A percentile compares a stretch with the other conserved stretches of the same genome.
Conservation (phyloP, 2,329 filamentous ascomycete species). For the Xylariaceae sp. region DNA sequence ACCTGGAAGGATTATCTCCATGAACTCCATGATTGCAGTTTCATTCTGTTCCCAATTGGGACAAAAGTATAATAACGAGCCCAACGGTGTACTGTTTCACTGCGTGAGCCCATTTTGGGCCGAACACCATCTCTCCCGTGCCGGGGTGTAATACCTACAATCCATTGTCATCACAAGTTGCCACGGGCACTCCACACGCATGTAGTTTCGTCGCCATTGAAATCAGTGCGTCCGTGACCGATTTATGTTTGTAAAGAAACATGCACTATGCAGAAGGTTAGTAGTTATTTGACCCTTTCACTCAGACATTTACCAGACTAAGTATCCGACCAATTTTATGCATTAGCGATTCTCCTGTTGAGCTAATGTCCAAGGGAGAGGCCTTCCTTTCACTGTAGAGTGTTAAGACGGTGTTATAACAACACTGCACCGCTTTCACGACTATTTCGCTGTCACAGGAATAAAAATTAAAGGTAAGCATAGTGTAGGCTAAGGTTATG, state of each 20-base stretch:
- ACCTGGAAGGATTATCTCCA: too few species aligned
- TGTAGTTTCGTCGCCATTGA: neutral
- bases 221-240: too few species aligned
- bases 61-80: too few species aligned
- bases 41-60: too few species aligned
- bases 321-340: neutral
- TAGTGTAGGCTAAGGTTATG: neutral
- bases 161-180: neutral
- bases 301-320: too few species aligned
- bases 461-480: too few species aligned
- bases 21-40: too few species aligned
- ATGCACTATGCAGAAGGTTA: too few species aligned
- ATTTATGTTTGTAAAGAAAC: too few species aligned
- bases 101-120: neutral
- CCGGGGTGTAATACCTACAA: neutral
- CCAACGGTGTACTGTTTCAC: neutral
- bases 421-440: neutral
- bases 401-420: neutral
- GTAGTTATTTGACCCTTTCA: too few species aligned
- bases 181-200: slow-evolving; percentile 1
- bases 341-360: neutral
- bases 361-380: neutral
- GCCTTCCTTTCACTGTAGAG: slow-evolving; percentile 6
- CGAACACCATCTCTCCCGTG: neutral
- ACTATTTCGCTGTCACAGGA: too few species aligned